These are phyloP conservation scores for Nakaseomyces bracarensis DNA, from an alignment of 1,139 yeast species.

Conservation along the genomic window DNA sequence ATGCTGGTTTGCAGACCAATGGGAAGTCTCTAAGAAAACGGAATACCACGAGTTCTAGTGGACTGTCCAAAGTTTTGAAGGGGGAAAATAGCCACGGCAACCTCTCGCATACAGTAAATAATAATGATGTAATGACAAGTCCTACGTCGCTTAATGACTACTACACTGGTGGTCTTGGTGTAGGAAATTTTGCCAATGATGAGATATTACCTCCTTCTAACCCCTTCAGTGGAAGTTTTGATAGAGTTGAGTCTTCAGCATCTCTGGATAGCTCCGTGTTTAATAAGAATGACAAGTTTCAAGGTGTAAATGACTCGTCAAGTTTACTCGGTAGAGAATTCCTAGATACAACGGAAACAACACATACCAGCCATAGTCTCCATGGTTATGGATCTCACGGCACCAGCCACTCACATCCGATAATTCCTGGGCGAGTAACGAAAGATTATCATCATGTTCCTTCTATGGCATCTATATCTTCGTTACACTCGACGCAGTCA, in stretches of 20 bases:
- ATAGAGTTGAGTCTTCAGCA: conserved; percentile 13
- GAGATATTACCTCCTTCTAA: too few species aligned
- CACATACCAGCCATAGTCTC: background rate
- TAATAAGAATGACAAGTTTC: conserved; percentile 9
- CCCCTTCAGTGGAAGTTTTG: conserved; percentile 7
- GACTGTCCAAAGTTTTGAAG: conserved; percentile 2
- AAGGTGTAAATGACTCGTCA: background rate
- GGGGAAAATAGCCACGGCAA: background rate
- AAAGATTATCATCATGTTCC: conserved; percentile 28
- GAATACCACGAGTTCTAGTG: conserved; percentile 1
- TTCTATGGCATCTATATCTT: conserved; percentile 26
- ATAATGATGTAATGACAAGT: background rate
- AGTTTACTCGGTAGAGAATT: conserved; percentile 10
- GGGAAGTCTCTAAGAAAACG: conserved; percentile 4
- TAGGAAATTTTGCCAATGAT: too few species aligned
- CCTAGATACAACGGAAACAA: conserved; percentile 13
- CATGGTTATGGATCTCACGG: conserved; percentile 3
- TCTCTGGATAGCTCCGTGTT: conserved; percentile 16
- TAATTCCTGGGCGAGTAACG: conserved; percentile 21
- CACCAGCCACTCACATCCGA: conserved; percentile 8
- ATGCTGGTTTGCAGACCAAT: background rate
- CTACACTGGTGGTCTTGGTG: background rate
- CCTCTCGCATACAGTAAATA: too few species aligned
- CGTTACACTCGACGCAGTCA: conserved; percentile 29
- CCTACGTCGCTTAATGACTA: conserved; percentile 2